Evolutionary conservation across 176 grass and related monocot species (phyloP).

Genomic region (Zoysia japonica): DNA sequence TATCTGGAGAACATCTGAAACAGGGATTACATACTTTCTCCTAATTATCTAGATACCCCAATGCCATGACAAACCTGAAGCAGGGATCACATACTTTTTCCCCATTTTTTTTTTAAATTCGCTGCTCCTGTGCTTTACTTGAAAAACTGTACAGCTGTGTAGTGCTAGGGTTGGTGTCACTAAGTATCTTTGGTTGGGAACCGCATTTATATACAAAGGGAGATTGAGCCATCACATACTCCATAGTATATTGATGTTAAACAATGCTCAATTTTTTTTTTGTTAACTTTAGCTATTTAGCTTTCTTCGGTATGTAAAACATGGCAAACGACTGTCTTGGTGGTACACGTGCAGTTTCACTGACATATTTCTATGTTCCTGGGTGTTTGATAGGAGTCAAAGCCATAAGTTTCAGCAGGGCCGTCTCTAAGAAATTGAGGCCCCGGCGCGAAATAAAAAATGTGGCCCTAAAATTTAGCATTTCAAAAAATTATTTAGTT

Average conservation of each 20-base stretch:
- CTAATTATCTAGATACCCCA: too few species aligned
- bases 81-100: background rate
- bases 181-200: background rate
- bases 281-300: background rate
- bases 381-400: background rate
- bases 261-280: background rate
- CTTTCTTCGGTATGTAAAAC: background rate
- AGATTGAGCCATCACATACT: background rate
- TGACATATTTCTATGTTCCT: background rate
- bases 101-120: background rate
- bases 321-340: background rate
- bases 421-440: background rate
- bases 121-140: background rate
- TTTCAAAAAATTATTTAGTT: too few species aligned
- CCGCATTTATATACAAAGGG: background rate
- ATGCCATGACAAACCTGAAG: background rate
- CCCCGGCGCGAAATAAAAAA: too few species aligned
- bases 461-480: too few species aligned
- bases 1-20: background rate
- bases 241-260: background rate
- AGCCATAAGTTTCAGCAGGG: too few species aligned
- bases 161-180: background rate
- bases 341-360: background rate
- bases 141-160: background rate
- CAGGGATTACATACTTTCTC: background rate